Percentiles rank a stretch among this genome's conserved stretches.
Evolutionary conservation across 768 basidiomycete genomes (phyloP).

Genomic region (Suillus alpinus): DNA sequence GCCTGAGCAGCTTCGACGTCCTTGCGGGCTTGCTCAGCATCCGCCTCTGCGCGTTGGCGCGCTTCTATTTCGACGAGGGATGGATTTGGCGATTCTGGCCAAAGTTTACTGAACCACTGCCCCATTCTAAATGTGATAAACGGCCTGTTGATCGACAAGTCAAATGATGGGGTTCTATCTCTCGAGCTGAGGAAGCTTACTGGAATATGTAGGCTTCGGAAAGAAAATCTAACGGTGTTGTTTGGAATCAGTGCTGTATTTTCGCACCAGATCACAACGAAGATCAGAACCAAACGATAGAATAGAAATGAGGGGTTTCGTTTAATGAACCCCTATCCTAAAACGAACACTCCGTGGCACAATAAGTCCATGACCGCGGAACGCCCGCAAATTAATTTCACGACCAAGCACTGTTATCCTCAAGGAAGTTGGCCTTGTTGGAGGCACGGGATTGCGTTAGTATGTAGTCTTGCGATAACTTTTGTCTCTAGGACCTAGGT

Average conservation of each 20-base stretch:
- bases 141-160: neutral
- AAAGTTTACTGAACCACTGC: neutral
- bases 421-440: neutral
- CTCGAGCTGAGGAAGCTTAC: neutral
- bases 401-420: neutral
- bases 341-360: neutral
- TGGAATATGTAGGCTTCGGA: neutral
- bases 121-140: neutral
- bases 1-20: neutral
- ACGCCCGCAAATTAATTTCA: neutral
- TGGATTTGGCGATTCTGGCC: neutral
- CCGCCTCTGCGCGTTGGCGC: slow-evolving; percentile 5
- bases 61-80: neutral
- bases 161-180: neutral
- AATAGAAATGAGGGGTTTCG: neutral
- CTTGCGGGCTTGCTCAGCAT: neutral
- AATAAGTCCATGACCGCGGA: neutral
- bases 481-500: neutral
- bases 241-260: neutral
- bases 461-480: neutral
- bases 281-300: neutral
- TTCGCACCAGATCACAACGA: neutral
- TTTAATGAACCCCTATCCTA: neutral
- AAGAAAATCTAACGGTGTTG: neutral
- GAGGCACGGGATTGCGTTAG: neutral